Percentiles rank a stretch among this genome's conserved stretches.
Conservation (phyloP, 495 filamentous ascomycete genomes). For the Tuber magnatum region DNA sequence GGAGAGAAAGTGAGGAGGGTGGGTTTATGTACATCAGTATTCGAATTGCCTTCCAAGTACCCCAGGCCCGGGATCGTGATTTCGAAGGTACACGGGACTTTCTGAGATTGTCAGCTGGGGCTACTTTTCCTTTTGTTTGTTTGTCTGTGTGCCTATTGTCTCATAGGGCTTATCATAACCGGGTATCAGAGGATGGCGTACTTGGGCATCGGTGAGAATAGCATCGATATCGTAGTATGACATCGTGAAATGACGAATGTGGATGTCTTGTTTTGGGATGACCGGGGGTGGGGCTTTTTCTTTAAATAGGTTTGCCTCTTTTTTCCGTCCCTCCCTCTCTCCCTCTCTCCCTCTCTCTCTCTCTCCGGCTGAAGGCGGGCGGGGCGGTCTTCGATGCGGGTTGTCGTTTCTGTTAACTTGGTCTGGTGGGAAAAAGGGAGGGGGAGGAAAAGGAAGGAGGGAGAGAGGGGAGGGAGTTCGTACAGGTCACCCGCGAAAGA, state of each 20-base stretch:
- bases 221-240: slow-evolving; percentile 93
- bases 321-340: not conserved
- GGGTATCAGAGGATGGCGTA: slow-evolving; percentile 41
- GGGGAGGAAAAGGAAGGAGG: not conserved
- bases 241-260: slow-evolving; percentile 47
- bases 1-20: not conserved
- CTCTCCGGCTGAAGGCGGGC: not conserved
- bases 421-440: not conserved
- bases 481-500: not conserved
- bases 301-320: not conserved
- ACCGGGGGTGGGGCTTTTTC: not conserved
- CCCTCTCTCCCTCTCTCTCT: not conserved
- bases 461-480: not conserved
- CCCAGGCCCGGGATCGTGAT: slow-evolving; percentile 80
- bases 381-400: not conserved
- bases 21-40: slow-evolving; percentile 50
- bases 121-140: slow-evolving; percentile 2
- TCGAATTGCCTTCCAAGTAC: slow-evolving; percentile 68
- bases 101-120: slow-evolving; percentile 49
- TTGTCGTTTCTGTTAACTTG: not conserved
- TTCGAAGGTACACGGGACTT: slow-evolving; percentile 91
- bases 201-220: slow-evolving; percentile 87
- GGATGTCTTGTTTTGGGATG: not conserved
- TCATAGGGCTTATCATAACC: slow-evolving; percentile 2
- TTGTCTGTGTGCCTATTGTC: slow-evolving; percentile 7